Evolutionary conservation across 805 yeast species (phyloP), one percentile per base, ranked within the genome.

Genomic region (Wickerhamomyces alni): DNA sequence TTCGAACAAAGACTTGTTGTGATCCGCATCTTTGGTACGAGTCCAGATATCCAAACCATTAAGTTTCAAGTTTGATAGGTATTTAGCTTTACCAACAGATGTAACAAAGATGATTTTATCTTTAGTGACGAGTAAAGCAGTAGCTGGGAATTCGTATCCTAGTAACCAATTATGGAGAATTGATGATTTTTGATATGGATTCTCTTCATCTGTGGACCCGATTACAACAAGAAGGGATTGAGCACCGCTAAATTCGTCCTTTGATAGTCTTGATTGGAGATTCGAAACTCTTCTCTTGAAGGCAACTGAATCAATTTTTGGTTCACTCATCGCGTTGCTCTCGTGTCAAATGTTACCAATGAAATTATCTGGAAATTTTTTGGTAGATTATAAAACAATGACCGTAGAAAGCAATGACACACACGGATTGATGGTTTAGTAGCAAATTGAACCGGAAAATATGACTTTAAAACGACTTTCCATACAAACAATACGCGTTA

Each of bases 71-170:
- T 76, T 74, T 32, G 72, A 73, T 49, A 91, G 66, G 65, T 88
- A 82, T 58, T 81, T 86, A 31, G 94, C 87, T 62, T 91, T 91
- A 7, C 87, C 87, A 36, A 79, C 82, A 24, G 91, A 80, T 0
- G 97, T 89, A 42, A 89, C 70, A 39, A 91, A 66, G 4, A 77
- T 61, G 29, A 78, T 66, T 47, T 76, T 77, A 29, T 73, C 75
- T 39, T 72, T 70, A 3, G 84, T 74, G 42, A 89, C 64, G 37
- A 72, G 77, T 38, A 91, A 63, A 24, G 80, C 79, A 2, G 97
- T 88, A 37, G 93, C 93, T n/a, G 95, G 94, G 57, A 91, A 91
- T 59, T 93, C 98, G 59, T 89, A 91, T 4, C 97, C 96, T 36
- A 91, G 65, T 39, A 91, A 66, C 98, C 98, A 91, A 38, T 80